Evolutionary conservation across 768 basidiomycete species (phyloP).

Genomic region (Russula sp.): DNA sequence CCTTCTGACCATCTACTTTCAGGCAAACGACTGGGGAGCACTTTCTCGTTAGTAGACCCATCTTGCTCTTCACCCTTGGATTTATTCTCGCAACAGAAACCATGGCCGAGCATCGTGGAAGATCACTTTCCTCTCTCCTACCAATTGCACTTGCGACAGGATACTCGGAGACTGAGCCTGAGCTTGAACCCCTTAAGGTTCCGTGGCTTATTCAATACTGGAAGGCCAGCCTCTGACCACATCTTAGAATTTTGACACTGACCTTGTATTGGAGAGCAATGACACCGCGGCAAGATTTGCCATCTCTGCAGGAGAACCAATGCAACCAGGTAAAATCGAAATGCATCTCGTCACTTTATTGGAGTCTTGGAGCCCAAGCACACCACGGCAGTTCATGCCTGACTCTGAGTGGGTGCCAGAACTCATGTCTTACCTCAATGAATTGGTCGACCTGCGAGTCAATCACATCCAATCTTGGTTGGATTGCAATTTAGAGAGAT

Average conservation of each 20-base stretch:
- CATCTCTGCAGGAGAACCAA: constrained; percentile 24
- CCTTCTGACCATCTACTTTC: neutral
- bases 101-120: constrained; percentile 40
- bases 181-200: constrained; percentile 46
- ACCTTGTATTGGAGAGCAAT: constrained; percentile 32
- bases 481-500: constrained; percentile 40
- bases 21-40: constrained; percentile 61
- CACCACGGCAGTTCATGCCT: constrained; percentile 28
- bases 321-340: constrained; percentile 25
- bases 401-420: constrained; percentile 39
- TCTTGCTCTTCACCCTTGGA: neutral
- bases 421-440: constrained; percentile 34
- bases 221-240: neutral
- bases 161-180: constrained; percentile 37
- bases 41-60: constrained; percentile 43
- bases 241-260: constrained; percentile 46
- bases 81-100: constrained; percentile 33
- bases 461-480: constrained; percentile 47
- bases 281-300: constrained; percentile 33
- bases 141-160: constrained; percentile 44
- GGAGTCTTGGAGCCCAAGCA: constrained; percentile 27
- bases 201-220: neutral
- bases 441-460: constrained; percentile 36
- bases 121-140: constrained; percentile 33
- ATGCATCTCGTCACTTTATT: constrained; percentile 22